Percentiles rank a stretch among this genome's conserved stretches.
Conservation (phyloP, 805 yeast genomes). For the Candida broadrunensis region DNA sequence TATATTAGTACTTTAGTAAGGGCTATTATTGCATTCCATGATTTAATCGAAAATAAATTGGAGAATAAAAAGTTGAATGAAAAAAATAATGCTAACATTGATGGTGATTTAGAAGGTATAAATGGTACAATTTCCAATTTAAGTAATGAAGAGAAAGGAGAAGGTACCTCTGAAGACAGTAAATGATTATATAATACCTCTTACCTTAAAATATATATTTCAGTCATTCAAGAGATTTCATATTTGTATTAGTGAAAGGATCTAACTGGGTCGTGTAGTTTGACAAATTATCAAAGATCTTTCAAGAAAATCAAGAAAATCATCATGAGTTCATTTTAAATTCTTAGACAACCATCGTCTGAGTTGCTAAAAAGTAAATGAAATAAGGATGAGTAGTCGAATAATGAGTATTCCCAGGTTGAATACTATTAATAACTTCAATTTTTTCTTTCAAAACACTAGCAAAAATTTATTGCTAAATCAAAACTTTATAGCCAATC, state of each 20-base stretch:
- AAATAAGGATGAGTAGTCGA: not conserved
- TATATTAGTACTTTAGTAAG: conserved; percentile 88
- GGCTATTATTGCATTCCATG: conserved; percentile 94
- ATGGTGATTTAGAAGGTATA: not conserved
- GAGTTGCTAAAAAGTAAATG: no score
- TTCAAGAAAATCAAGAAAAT: no score
- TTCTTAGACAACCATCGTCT: no score
- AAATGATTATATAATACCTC: not conserved
- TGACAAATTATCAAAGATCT: no score
- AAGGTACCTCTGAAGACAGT: not conserved
- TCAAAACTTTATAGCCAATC: conserved; percentile 33
- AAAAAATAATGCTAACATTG: conserved; percentile 12
- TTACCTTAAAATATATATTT: no score
- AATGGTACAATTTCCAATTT: not conserved
- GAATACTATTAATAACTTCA: conserved; percentile 24
- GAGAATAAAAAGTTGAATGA: conserved; percentile 60
- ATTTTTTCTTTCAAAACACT: conserved; percentile 36
- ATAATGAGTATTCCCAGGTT: conserved; percentile 16
- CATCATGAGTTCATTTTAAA: no score
- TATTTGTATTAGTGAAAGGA: no score
- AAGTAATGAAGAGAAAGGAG: conserved; percentile 1
- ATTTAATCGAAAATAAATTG: conserved; percentile 92
- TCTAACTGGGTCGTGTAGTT: no score
- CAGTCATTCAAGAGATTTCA: no score
- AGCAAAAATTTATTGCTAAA: conserved; percentile 24